Conservation (phyloP, 2,329 filamentous ascomycete species). For the Aspergillus fumigatiaffinis region DNA sequence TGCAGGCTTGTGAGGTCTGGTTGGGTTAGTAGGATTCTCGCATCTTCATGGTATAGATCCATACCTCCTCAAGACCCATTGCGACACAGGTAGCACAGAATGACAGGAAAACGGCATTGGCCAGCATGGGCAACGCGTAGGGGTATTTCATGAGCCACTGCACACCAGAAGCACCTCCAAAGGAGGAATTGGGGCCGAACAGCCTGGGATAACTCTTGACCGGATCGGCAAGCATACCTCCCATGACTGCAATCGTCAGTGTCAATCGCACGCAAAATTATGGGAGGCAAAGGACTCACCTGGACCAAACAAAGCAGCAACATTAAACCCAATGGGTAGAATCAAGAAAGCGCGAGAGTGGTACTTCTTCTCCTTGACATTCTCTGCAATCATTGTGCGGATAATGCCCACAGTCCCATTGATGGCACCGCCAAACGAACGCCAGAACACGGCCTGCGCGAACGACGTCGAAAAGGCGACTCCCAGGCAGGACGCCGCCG, state of each 20-base stretch:
- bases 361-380: constrained; percentile 65
- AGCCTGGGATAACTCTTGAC: constrained; percentile 58
- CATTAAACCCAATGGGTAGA: constrained; percentile 64
- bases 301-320: constrained; percentile 53
- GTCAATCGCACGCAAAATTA: constrained; percentile 2
- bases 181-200: constrained; percentile 57
- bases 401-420: constrained; percentile 72
- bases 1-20: constrained; percentile 47
- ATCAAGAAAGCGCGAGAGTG: constrained; percentile 55
- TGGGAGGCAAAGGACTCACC: constrained; percentile 37
- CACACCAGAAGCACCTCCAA: constrained; percentile 55
- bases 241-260: constrained; percentile 45
- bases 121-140: constrained; percentile 65
- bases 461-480: constrained; percentile 67
- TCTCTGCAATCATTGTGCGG: constrained; percentile 68
- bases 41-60: background rate
- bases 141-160: constrained; percentile 61
- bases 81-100: constrained; percentile 54
- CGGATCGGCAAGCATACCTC: constrained; percentile 66
- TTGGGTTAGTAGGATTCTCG: constrained; percentile 4
- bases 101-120: constrained; percentile 58
- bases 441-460: constrained; percentile 60
- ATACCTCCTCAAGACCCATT: constrained; percentile 60
- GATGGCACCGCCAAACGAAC: constrained; percentile 62
- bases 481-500: constrained; percentile 60